Evolutionary conservation across 1,284 basidiomycete species (phyloP).

Genomic region (Erythrobasidium hasegawianum): DNA sequence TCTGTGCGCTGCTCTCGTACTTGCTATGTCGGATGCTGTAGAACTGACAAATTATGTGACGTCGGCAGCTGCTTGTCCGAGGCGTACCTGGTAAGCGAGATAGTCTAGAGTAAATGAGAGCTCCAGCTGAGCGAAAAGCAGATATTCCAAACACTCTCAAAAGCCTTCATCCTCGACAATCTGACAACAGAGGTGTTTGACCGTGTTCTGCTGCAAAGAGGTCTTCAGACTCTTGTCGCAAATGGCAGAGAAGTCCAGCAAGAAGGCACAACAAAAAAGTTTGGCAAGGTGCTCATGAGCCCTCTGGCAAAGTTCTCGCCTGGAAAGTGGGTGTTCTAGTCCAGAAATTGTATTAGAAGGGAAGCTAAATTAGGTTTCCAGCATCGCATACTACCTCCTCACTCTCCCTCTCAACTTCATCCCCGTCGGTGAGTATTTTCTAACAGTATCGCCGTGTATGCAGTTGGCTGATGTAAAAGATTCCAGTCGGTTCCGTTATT

Average conservation of each 20-base stretch:
- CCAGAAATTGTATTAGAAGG: not conserved
- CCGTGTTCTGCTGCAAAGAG: slow-evolving; percentile 18
- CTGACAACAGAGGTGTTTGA: slow-evolving; percentile 32
- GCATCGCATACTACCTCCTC: slow-evolving; percentile 33
- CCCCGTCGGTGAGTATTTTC: slow-evolving; percentile 7
- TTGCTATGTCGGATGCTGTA: not conserved
- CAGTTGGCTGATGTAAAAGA: not conserved
- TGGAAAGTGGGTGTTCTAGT: slow-evolving; percentile 17
- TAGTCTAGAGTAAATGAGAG: not conserved
- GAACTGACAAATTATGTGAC: slow-evolving; percentile 17
- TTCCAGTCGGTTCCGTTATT: slow-evolving; percentile 17
- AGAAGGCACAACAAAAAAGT: slow-evolving; percentile 7
- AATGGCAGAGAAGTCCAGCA: slow-evolving; percentile 26
- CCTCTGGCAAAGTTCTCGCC: slow-evolving; percentile 25
- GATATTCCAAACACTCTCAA: slow-evolving; percentile 28
- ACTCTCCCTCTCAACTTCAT: slow-evolving; percentile 33
- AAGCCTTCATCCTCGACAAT: slow-evolving; percentile 32
- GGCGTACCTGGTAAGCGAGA: slow-evolving; percentile 13
- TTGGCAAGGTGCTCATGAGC: slow-evolving; percentile 31
- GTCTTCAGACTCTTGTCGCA: slow-evolving; percentile 21
- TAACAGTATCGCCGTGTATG: not conserved
- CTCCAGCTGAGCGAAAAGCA: not conserved
- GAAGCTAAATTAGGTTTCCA: not conserved
- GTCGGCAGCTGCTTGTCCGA: slow-evolving; percentile 24
- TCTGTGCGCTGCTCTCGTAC: not conserved